Conservation (phyloP, 2,329 filamentous ascomycete species). For the Capronia americana region DNA sequence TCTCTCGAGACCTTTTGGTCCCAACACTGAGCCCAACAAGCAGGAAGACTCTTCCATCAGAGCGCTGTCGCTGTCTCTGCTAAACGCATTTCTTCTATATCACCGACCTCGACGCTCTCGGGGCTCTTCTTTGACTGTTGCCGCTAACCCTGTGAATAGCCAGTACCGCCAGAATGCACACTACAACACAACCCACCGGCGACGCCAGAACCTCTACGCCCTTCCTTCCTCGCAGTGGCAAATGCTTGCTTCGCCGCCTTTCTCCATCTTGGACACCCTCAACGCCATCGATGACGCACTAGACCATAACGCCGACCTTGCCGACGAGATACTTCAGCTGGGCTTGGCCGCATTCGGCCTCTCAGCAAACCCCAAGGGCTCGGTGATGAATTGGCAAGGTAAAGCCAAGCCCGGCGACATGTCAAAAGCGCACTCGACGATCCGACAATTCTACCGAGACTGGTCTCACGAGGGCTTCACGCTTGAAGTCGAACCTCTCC, state of each 20-base stretch:
- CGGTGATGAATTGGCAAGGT: slow-evolving; percentile 68
- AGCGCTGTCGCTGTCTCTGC: not conserved
- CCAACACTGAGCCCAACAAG: not conserved
- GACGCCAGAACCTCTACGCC: slow-evolving; percentile 91
- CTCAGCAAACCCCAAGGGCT: slow-evolving; percentile 48
- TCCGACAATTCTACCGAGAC: slow-evolving; percentile 93
- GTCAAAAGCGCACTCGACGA: slow-evolving; percentile 89
- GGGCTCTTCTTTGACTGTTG: not conserved
- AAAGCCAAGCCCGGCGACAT: slow-evolving; percentile 75
- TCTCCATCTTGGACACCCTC: slow-evolving; percentile 80
- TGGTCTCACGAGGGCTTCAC: slow-evolving; percentile 79
- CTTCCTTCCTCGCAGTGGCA: slow-evolving; percentile 83
- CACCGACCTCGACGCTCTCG: not conserved
- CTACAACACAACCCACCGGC: slow-evolving; percentile 86
- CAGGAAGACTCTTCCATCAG: too few relatives aligned
- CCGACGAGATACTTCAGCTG: slow-evolving; percentile 74
- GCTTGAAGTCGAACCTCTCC: slow-evolving; percentile 76
- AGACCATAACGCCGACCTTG: slow-evolving; percentile 82
- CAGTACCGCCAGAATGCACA: slow-evolving; percentile 86
- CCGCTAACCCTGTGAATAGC: slow-evolving; percentile 53
- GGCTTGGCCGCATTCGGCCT: slow-evolving; percentile 68
- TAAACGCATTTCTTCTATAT: not conserved
- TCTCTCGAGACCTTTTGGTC: not conserved
- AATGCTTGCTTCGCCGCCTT: slow-evolving; percentile 79
- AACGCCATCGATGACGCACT: slow-evolving; percentile 84